Base-by-base conservation (phyloP, 106 monocot genomes). In the Amphibolis antarctica region DNA sequence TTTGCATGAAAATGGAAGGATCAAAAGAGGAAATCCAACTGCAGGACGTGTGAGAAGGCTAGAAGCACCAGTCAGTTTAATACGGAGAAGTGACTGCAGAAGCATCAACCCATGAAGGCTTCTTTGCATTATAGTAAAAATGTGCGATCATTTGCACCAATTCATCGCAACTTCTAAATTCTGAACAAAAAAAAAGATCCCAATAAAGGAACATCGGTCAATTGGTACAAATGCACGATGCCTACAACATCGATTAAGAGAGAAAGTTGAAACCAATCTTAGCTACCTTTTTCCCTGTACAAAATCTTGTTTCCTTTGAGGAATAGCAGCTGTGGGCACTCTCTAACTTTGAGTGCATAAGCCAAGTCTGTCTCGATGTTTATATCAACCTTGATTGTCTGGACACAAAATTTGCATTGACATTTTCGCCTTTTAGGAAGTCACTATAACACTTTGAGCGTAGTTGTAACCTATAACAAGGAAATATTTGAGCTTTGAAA, bases 41-140 rank as follows among this genome's bases (percentile, higher is more conserved):
- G n/a, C n/a, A n/a, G n/a, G n/a, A n/a, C n/a, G n/a, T n/a, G n/a
- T n/a, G n/a, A n/a, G n/a, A n/a, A n/a, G n/a, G n/a, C n/a, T 36
- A 7, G 36, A 36, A 36, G 36, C 36, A 36, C 36, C 36, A 36
- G 36, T 53, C 52, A 53, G 52, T n/a, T 29, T 60, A 73, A 59
- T 48, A 66, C 12, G 28, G 74, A 30, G 68, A 47, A 63, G 88
- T 71, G 51, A 81, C 65, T 10, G 69, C 59, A 48, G 75, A 46
- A 42, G 68, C 21, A 74, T 88, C 78, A 64, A 88, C 54, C 78
- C 83, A 88, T 9, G 76, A 75, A 22, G 88, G 88, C 64, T 69
- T 83, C 60, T 75, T 88, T 24, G 88, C 88, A 57, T 88, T 88
- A 42, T 88, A 88, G 66, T 88, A 88, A 42, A 88, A 88, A 67